These are phyloP conservation scores for Scutellaria baicalensis DNA, from an alignment of 257 asterid species.

Conservation along the genomic window DNA sequence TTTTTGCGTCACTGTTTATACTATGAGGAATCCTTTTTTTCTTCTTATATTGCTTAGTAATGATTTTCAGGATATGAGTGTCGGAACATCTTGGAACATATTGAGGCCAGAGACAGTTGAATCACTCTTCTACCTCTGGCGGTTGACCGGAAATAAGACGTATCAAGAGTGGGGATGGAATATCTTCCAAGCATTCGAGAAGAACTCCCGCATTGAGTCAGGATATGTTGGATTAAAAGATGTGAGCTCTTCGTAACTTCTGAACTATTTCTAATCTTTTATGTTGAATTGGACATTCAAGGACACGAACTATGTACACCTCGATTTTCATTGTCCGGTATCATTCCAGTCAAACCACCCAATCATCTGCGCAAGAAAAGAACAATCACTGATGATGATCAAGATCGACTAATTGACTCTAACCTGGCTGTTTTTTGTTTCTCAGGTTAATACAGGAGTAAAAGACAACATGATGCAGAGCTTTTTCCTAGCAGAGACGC, in stretches of 20 bases:
- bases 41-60: background rate
- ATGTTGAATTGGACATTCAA: background rate
- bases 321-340: too few relatives aligned
- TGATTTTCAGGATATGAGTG: constrained; percentile 77
- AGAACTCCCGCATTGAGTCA: constrained; percentile 78
- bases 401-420: too few relatives aligned
- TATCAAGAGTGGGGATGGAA: constrained; percentile 99
- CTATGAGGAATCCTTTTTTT: background rate
- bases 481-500: constrained; percentile 95
- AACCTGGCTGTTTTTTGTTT: background rate
- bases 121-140: constrained; percentile 98
- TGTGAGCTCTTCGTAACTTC: constrained; percentile 47
- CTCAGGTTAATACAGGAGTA: constrained; percentile 88
- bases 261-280: background rate
- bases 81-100: constrained; percentile 99
- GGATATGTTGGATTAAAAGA: constrained; percentile 98
- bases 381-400: too few relatives aligned
- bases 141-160: constrained; percentile 95
- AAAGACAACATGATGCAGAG: constrained; percentile 99
- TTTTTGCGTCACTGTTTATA: background rate
- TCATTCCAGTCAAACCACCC: too few relatives aligned
- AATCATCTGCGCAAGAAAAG: too few relatives aligned
- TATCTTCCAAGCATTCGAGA: constrained; percentile 96
- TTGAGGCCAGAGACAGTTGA: constrained; percentile 99
- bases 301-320: background rate